phyloP scores from a whole-genome alignment of 2,329 filamentous ascomycete genomes.

The Pseudocercospora eumusae region DNA sequence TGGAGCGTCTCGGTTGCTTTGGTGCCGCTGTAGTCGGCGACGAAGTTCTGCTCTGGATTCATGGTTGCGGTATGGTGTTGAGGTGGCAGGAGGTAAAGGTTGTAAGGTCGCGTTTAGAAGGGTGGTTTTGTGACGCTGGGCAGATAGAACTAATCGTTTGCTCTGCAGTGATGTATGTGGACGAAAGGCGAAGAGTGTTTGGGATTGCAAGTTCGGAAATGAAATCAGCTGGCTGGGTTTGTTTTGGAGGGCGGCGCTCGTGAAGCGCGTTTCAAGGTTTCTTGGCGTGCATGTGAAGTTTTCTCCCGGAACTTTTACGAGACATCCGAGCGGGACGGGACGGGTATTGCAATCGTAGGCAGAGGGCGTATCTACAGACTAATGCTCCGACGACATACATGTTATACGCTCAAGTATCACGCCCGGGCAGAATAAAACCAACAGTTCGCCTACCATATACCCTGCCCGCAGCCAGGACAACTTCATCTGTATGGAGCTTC shows the following conservation, averaged over 20 bases:
- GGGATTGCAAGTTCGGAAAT: not conserved
- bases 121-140: not conserved
- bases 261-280: not conserved
- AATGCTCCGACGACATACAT: no score
- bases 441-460: no score
- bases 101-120: not conserved
- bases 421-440: no score
- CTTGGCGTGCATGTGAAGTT: not conserved
- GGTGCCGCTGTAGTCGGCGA: not conserved
- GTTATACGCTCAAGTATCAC: no score
- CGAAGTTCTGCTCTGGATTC: not conserved
- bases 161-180: not conserved
- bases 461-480: no score
- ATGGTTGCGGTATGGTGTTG: not conserved
- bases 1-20: not conserved
- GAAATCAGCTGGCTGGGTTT: not conserved
- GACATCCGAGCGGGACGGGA: not conserved
- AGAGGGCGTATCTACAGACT: no score
- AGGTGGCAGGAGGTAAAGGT: not conserved
- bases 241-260: not conserved
- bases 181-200: not conserved
- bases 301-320: not conserved
- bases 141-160: no score
- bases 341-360: no score
- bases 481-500: no score